Evolutionary conservation across 371 early-diverging fungal genomes (phyloP), one percentile per base, ranked within the genome.

Genomic region (Cokeromyces recurvatus): DNA sequence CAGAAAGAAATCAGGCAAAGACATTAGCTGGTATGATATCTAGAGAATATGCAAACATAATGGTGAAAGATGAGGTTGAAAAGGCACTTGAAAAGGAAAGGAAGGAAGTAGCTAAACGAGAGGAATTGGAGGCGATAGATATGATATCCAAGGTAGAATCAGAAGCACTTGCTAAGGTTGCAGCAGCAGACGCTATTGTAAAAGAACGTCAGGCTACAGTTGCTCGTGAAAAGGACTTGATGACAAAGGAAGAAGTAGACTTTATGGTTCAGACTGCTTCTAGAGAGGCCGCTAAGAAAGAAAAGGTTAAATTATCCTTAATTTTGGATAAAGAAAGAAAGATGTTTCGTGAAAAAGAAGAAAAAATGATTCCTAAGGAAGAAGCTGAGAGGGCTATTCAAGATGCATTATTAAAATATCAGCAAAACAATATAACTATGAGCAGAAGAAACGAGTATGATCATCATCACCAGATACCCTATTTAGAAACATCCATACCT

Each of bases 71-170:
- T 24, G 54, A 46, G 20, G 51, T 59, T 0, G 32, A 36, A 3
- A 53, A 50, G 27, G 54, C 59, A 7, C 15, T 59, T 5, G 54
- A 59, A 27, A 15, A 32, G 6, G 59, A 59, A 42, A 32, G 59
- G 32, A 59, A 53, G 19, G 50, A 45, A 22, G 46, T 39, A 0
- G 45, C 42, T 6, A 20, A 54, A 24, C 35, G 47, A 15, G 59
- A 59, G 45, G 59, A 49, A 38, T 29, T 29, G 29, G 53, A 55
- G 17, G 39, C 42, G 0, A 48, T 52, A 8, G 37, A 48, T 15
- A 61, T 61, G 62, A 61, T 61, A 2, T 61, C 62, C 1, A 55
- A 55, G 32, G 53, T 46, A 5, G 62, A 61, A 16, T 56, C 62
- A 0, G 56, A 53, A 21, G 53, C 53, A 3, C 16, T 61, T 10